Evolutionary conservation across 345 rosid genomes (phyloP).

Genomic region (Cardiospermum halicacabum): DNA sequence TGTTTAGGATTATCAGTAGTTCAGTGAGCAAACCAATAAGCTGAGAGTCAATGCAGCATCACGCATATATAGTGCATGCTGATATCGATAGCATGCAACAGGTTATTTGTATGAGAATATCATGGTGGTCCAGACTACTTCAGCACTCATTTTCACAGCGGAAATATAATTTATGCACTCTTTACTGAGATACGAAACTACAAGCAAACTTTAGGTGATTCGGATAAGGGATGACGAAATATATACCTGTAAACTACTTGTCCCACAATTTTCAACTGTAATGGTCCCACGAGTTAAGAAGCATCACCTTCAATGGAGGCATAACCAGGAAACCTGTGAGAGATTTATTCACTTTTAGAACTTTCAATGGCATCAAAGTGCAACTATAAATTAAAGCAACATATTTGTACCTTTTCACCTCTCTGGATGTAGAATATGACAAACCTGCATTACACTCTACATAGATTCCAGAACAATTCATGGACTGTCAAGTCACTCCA

Average conservation of each 20-base stretch:
- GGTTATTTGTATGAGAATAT: constrained; percentile 61
- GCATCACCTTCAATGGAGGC: constrained; percentile 98
- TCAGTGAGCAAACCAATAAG: constrained; percentile 87
- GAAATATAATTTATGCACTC: not conserved
- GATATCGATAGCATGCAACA: constrained; percentile 70
- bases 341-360: constrained; percentile 12
- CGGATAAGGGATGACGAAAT: not conserved
- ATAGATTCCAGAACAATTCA: constrained; percentile 82
- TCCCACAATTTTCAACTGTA: constrained; percentile 95
- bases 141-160: constrained; percentile 74
- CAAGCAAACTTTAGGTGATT: not conserved
- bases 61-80: constrained; percentile 99
- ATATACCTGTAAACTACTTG: constrained; percentile 81
- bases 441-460: constrained; percentile 68
- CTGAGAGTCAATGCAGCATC: constrained; percentile 96
- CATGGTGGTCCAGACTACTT: constrained; percentile 88
- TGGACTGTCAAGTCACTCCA: constrained; percentile 90
- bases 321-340: constrained; percentile 76
- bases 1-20: constrained; percentile 82
- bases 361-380: not conserved
- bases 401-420: constrained; percentile 88
- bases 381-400: constrained; percentile 13
- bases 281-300: constrained; percentile 91
- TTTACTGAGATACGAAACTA: not conserved
- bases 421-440: constrained; percentile 76